Percentiles rank a stretch among this genome's conserved stretches.
Conservation (phyloP, 495 filamentous ascomycete genomes). For the Neurospora sp. region DNA sequence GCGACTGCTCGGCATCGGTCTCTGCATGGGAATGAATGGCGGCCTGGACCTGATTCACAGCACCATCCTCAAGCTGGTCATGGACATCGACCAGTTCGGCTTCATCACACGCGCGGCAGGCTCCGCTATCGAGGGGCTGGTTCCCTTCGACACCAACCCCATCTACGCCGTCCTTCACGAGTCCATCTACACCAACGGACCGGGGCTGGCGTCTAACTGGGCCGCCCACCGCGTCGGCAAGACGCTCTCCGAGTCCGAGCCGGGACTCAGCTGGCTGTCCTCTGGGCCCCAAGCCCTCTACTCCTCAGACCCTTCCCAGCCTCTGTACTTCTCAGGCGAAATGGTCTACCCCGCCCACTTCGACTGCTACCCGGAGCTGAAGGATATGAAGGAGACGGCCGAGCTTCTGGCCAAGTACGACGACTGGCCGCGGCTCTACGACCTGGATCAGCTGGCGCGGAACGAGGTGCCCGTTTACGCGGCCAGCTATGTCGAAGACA, state of each 20-base stretch:
- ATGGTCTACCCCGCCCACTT: conserved; percentile 85
- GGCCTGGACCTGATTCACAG: conserved; percentile 61
- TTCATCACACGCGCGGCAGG: conserved; percentile 64
- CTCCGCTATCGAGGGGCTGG: conserved; percentile 49
- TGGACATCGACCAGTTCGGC: conserved; percentile 62
- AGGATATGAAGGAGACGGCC: conserved; percentile 51
- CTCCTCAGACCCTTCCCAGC: conserved; percentile 25
- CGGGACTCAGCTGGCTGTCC: conserved; percentile 24
- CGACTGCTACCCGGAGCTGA: conserved; percentile 61
- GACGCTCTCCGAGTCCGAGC: conserved; percentile 21
- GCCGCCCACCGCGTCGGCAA: conserved; percentile 36
- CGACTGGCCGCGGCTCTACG: conserved; percentile 69
- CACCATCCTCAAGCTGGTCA: conserved; percentile 54
- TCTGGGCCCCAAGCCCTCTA: conserved; percentile 5
- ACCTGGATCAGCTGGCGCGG: conserved; percentile 55
- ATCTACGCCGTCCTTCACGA: conserved; percentile 86
- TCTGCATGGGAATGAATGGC: conserved; percentile 67
- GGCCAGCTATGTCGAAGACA: conserved; percentile 78
- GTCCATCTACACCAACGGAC: conserved; percentile 60
- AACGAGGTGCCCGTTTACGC: conserved; percentile 88
- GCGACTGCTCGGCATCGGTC: conserved; percentile 65
- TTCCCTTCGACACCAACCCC: conserved; percentile 60
- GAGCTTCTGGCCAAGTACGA: conserved; percentile 53
- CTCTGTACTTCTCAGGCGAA: conserved; percentile 80
- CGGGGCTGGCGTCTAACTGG: conserved; percentile 36